A percentile compares a stretch with the other conserved stretches of the same genome.
phyloP scores from a whole-genome alignment of 169 alveolate genomes.

The Perkinsus chesapeaki region DNA sequence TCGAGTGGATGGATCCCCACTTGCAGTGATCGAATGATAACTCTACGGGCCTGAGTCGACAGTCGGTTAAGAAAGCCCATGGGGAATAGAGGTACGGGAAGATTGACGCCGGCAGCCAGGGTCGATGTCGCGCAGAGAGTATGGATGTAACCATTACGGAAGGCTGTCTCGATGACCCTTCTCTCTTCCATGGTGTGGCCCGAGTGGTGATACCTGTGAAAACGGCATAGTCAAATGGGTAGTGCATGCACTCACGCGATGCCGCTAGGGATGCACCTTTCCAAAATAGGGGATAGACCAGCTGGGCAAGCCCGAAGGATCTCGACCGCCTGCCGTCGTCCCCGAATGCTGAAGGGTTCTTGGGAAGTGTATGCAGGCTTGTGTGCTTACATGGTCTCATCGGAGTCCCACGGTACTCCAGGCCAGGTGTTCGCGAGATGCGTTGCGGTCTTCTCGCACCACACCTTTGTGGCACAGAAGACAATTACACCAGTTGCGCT shows the following conservation, averaged over 20 bases:
- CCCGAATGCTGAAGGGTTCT: not conserved
- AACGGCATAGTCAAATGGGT: not conserved
- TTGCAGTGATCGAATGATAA: conserved; percentile 40
- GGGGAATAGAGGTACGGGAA: conserved; percentile 25
- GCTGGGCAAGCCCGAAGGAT: not conserved
- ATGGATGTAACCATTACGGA: conserved; percentile 30
- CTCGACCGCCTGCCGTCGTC: not conserved
- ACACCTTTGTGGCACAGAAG: not conserved
- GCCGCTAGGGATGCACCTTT: conserved; percentile 23
- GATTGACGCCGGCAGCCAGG: conserved; percentile 63
- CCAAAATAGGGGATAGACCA: not conserved
- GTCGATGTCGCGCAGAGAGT: conserved; percentile 56
- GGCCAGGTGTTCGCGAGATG: not conserved
- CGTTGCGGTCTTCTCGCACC: not conserved
- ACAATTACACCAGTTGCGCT: not conserved
- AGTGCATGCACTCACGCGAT: conserved; percentile 19
- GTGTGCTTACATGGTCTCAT: not conserved
- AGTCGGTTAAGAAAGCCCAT: not conserved
- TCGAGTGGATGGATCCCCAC: conserved; percentile 39
- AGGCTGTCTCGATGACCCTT: conserved; percentile 39
- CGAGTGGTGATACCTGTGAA: conserved; percentile 43
- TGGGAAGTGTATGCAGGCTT: not conserved
- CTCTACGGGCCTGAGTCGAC: conserved; percentile 39
- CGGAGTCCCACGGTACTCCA: not conserved
- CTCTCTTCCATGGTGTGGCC: conserved; percentile 44